Percentiles rank a stretch among this genome's conserved stretches.
These are phyloP conservation scores for Penicillium thymicola DNA, from an alignment of 2,329 filamentous ascomycete genomes.

Conservation along the genomic window DNA sequence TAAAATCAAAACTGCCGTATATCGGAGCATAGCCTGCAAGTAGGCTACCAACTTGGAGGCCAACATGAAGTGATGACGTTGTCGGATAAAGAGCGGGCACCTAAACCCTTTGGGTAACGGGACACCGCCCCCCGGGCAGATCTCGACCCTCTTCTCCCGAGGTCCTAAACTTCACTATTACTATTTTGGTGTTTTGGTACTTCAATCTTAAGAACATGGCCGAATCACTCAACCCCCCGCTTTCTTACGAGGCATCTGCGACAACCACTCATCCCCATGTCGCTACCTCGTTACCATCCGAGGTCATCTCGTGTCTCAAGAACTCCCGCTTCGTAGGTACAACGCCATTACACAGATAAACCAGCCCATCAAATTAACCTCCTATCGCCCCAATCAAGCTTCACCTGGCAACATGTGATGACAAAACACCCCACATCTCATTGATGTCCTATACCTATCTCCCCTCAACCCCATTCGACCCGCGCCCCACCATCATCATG, in stretches of 20 bases:
- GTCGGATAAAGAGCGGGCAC: not conserved
- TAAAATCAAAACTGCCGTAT: not conserved
- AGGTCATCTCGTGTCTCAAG: conserved; percentile 86
- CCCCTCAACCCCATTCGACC: conserved; percentile 66
- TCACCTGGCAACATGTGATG: conserved; percentile 85
- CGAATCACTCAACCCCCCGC: conserved; percentile 58
- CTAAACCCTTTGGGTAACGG: not conserved
- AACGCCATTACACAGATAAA: not conserved
- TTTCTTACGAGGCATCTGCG: conserved; percentile 72
- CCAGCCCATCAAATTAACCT: not conserved
- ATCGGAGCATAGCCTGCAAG: not conserved
- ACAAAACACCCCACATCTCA: conserved; percentile 83
- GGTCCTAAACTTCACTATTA: conserved; percentile 2
- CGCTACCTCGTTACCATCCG: conserved; percentile 68
- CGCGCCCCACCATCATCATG: conserved; percentile 86
- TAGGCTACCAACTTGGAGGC: not conserved
- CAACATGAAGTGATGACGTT: conserved; percentile 8
- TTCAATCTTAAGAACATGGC: conserved; percentile 32
- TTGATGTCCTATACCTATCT: conserved; percentile 99
- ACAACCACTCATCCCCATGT: conserved; percentile 68
- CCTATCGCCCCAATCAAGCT: conserved; percentile 56
- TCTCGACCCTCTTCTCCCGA: conserved; percentile 2
- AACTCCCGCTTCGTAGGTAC: conserved; percentile 84
- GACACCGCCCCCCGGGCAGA: conserved; percentile 16
- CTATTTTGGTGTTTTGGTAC: not conserved